These are phyloP conservation scores for Dianthus caryophyllus DNA, from an alignment of 148 eudicot species.

Conservation along the genomic window DNA sequence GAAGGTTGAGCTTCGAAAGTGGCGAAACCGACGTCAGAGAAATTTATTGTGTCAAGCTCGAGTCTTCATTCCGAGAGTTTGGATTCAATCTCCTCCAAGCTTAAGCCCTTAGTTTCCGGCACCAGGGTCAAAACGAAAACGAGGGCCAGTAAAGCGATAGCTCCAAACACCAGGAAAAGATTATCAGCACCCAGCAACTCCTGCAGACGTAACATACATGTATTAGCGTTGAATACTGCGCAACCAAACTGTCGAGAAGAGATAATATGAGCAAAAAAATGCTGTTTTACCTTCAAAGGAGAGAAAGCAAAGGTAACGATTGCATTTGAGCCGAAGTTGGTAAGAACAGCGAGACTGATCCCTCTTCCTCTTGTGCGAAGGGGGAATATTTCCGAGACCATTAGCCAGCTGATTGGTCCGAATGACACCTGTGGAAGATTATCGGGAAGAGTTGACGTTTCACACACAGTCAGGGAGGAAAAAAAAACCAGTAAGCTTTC, in stretches of 20 bases:
- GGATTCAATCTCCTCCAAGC: conserved; percentile 92
- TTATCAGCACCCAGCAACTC: conserved; percentile 88
- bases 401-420: conserved; percentile 98
- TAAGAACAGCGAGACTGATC: conserved; percentile 86
- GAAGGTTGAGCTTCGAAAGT: not conserved
- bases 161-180: conserved; percentile 80
- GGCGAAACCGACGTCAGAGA: not conserved
- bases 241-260: not conserved
- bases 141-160: conserved; percentile 70
- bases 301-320: conserved; percentile 91
- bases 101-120: conserved; percentile 96
- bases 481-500: not conserved
- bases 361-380: conserved; percentile 96
- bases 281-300: conserved; percentile 67
- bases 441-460: not conserved
- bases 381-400: conserved; percentile 99
- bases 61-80: conserved; percentile 62
- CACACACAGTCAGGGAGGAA: not conserved
- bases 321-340: conserved; percentile 94
- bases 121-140: conserved; percentile 52
- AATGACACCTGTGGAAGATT: conserved; percentile 61
- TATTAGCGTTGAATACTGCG: conserved; percentile 1
- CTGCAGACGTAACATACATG: conserved; percentile 39
- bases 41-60: not conserved
- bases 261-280: not conserved